A percentile compares a stretch with the other conserved stretches of the same genome.
These are phyloP conservation scores for Antarctomyces pellizariae DNA, from an alignment of 495 filamentous ascomycete genomes.

Conservation along the genomic window DNA sequence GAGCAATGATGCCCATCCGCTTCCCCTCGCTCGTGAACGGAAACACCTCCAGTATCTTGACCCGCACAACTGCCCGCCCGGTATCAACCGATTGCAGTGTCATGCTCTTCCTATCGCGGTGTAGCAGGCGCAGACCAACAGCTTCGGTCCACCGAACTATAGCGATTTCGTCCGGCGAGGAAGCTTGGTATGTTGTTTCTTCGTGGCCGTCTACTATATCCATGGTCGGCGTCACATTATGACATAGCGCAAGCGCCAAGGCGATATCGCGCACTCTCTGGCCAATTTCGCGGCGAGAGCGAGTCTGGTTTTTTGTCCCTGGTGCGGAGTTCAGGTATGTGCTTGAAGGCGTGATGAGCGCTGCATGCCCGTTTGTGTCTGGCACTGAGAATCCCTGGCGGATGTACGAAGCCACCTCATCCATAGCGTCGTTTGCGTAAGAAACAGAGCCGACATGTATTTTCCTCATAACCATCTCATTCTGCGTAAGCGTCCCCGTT, in stretches of 20 bases:
- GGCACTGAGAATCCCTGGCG: constrained; percentile 49
- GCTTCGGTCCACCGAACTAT: constrained; percentile 92
- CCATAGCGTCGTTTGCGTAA: constrained; percentile 96
- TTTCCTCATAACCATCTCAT: constrained; percentile 98
- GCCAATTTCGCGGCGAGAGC: constrained; percentile 80
- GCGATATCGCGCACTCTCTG: constrained; percentile 78
- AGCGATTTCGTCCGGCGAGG: constrained; percentile 93
- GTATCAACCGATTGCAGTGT: constrained; percentile 57
- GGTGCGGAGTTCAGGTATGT: constrained; percentile 28
- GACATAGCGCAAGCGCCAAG: constrained; percentile 76
- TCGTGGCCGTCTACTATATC: constrained; percentile 58
- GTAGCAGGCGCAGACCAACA: constrained; percentile 63
- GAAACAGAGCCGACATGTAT: constrained; percentile 96
- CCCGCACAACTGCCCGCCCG: constrained; percentile 57
- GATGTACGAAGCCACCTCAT: constrained; percentile 74
- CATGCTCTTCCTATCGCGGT: constrained; percentile 73
- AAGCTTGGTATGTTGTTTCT: constrained; percentile 83
- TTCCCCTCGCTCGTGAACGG: constrained; percentile 96
- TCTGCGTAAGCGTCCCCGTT: constrained; percentile 90
- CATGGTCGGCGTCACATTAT: constrained; percentile 87
- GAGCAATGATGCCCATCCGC: constrained; percentile 91
- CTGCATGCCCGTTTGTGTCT: constrained; percentile 13
- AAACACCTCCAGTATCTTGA: constrained; percentile 79
- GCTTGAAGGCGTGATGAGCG: constrained; percentile 53
- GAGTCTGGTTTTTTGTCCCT: constrained; percentile 36